These are phyloP conservation scores for Thelonectria olida DNA, from an alignment of 2,329 filamentous ascomycete genomes.

Conservation along the genomic window DNA sequence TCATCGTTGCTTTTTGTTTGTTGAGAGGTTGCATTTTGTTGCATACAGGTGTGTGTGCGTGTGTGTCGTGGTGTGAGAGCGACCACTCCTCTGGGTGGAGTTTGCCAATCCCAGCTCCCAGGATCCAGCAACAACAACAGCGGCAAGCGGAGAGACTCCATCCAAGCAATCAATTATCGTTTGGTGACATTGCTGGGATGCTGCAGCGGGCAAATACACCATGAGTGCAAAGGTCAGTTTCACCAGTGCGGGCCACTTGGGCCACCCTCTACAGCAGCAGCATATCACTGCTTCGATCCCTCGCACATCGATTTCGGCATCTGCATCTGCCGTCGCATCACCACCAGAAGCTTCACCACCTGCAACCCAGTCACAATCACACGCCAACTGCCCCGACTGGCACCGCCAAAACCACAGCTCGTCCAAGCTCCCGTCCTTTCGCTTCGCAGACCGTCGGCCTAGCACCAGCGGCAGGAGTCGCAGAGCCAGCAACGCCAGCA, in stretches of 20 bases:
- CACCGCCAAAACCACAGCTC: conserved; percentile 64
- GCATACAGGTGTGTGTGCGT: neutral
- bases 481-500: conserved; percentile 37
- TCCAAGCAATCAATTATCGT: neutral
- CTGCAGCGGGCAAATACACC: conserved; percentile 32
- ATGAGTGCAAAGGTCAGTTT: conserved; percentile 43
- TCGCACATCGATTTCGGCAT: conserved; percentile 21
- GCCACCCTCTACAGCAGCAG: conserved; percentile 20
- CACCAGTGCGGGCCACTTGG: conserved; percentile 39
- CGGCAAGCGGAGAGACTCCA: conserved; percentile 8
- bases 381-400: conserved; percentile 46
- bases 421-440: conserved; percentile 65
- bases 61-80: conserved; percentile 6
- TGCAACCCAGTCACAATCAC: conserved; percentile 14
- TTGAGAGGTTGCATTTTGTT: conserved; percentile 14
- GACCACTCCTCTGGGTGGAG: conserved; percentile 15
- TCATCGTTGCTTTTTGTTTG: neutral
- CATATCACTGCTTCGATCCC: conserved; percentile 15
- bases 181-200: conserved; percentile 37
- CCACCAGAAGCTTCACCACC: conserved; percentile 9
- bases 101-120: neutral
- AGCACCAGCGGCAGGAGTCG: conserved; percentile 34
- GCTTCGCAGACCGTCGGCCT: conserved; percentile 59
- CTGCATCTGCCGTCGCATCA: conserved; percentile 25
- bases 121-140: conserved; percentile 6